Evolutionary conservation across 208 protist genomes (phyloP), one percentile per base, ranked within the genome.

Genomic region (Acanthamoeba quina): DNA sequence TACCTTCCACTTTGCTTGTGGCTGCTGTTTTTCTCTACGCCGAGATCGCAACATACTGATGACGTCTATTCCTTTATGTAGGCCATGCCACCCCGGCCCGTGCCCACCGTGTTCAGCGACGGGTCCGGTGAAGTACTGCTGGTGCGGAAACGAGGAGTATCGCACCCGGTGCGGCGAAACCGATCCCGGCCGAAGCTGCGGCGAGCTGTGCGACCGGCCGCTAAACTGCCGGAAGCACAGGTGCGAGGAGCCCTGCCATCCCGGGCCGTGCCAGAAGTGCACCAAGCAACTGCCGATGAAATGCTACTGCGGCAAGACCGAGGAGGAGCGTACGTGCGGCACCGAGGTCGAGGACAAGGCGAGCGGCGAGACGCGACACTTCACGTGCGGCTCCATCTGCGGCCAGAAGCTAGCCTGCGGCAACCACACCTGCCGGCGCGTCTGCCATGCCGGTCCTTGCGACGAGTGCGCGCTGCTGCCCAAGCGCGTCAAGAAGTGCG

Each of bases 251-350:
- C 78, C 92, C 54, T 99, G 98, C 94, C 98, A 99, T 92, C 95
- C 97, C 26, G 98, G 98, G 3, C 82, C 95, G 0, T 99, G 98
- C 95, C 82, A 96, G 2, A 94, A 98, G 29, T 99, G 98, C 94
- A 93, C 93, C 41, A 96, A 98, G 26, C 58, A 96, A 58, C 62
- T 92, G 19, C 62, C 97, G 6, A 94, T 97, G 93, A 95, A 70
- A 29, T 99, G 98, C 95, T 98, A 97, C 96, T 99, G 98, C 94
- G 98, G 98, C 31, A 96, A 96, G 80, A 56, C 78, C 9, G 94
- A 95, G 13, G 96, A 95, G 47, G 11, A 26, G 2, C 72, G 95
- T 17, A 96, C 97, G 24, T 98, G 98, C 88, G 98, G 98, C 94
- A 70, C 70, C 10, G 95, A 95, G 34, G 29, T 62, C 10, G 92